Evolutionary conservation across 2,329 filamentous ascomycete species (phyloP).

Genomic region (Endothia cerciana): DNA sequence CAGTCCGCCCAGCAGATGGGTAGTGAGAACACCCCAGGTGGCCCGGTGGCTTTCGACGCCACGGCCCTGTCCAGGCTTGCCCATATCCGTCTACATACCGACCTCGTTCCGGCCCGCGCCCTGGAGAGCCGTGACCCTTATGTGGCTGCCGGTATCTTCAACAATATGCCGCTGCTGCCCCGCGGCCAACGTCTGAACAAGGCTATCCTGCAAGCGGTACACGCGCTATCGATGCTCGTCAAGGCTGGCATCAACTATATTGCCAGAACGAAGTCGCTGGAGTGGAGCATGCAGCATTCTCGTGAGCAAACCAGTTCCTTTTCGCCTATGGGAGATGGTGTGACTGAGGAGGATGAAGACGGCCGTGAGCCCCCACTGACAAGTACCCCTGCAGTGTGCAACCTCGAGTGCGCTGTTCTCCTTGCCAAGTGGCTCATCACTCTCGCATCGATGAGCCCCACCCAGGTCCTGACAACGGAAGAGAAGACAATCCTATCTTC

Average conservation of each 20-base stretch:
- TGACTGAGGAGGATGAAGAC: neutral
- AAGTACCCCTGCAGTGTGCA: conserved; percentile 51
- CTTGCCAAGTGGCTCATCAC: conserved; percentile 65
- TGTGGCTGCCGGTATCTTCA: conserved; percentile 64
- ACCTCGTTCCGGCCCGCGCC: conserved; percentile 63
- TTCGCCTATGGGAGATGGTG: neutral
- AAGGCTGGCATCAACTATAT: conserved; percentile 67
- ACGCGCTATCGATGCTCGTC: conserved; percentile 69
- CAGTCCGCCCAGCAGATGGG: conserved; percentile 51
- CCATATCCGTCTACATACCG: conserved; percentile 68
- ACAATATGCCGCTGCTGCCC: conserved; percentile 60
- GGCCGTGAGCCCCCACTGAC: neutral
- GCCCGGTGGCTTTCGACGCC: conserved; percentile 69
- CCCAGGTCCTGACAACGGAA: conserved; percentile 54
- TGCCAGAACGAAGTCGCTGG: conserved; percentile 61
- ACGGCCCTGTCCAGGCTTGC: conserved; percentile 63
- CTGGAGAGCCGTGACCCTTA: conserved; percentile 68
- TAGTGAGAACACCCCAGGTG: conserved; percentile 57
- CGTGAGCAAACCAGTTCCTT: conserved; percentile 45
- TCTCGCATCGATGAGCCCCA: conserved; percentile 54
- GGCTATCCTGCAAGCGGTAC: conserved; percentile 69
- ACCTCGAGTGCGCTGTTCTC: conserved; percentile 64
- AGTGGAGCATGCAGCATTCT: conserved; percentile 67
- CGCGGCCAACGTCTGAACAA: conserved; percentile 64
- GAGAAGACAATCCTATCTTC: conserved; percentile 60